Base-by-base conservation (phyloP, 176 grass and related monocot species). In the Elymus sibiricus region DNA sequence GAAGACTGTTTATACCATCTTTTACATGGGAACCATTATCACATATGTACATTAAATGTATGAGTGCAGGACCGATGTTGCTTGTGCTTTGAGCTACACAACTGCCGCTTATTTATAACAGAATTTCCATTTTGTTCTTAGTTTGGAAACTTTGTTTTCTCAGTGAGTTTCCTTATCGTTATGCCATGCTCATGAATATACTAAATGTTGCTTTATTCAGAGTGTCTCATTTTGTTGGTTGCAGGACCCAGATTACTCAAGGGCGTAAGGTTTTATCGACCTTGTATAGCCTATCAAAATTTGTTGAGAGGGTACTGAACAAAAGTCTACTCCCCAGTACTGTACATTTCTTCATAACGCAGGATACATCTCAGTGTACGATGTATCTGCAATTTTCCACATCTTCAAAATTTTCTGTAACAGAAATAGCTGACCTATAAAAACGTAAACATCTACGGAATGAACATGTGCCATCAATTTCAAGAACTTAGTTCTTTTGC, bases 211-310 rank as follows among this genome's bases (percentile, higher is more conserved):
- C 46, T 32, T 73, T 91, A 35, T 77, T 72, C 27, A 66, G 42
- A 86, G 55, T 86, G 47, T 83, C 72, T 75, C 78, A 74, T 79
- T 89, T 65, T 91, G 71, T 84, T 91, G 72, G 37, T 11, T 86
- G 58, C 84, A 98, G 95, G 88, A 60, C 87, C 81, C 95, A 98
- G 75, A 90, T 98, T 78, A 94, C 91, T 90, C 95, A 98, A 94
- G 95, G 95, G 71, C 88, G 93, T 21, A 98, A 95, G 86, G 86
- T 98, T 75, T 87, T 98, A 77, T 90, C 86, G 35, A 87, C 91
- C 24, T 63, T 98, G 81, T 84, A 89, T 82, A 90, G 91, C 89
- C 73, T 98, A 77, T 98, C 95, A 63, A 95, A 92, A 84, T 92
- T 98, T 84, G 91, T 95, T 86, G 84, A 88, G 55, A 98, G 91